Evolutionary conservation across 2,329 filamentous ascomycete species (phyloP).

Genomic region (Cytospora mali): DNA sequence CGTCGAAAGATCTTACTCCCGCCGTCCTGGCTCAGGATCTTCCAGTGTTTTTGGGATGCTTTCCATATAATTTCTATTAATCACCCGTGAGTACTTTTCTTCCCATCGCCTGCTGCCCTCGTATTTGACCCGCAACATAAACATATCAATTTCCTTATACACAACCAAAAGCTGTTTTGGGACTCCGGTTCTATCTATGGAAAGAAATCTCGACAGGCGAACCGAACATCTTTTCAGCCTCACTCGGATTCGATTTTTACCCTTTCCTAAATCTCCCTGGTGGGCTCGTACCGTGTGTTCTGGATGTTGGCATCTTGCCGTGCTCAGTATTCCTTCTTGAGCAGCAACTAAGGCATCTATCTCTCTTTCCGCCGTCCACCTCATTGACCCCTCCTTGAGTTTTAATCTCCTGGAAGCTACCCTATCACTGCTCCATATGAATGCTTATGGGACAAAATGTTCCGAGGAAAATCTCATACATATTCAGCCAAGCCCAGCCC

Average conservation of each 20-base stretch:
- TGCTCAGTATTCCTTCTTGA: background rate
- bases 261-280: background rate
- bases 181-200: background rate
- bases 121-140: background rate
- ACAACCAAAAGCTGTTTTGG: background rate
- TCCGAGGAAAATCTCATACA: conserved; percentile 10
- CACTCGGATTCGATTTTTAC: background rate
- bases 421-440: conserved; percentile 6
- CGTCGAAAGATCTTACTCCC: background rate
- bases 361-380: background rate
- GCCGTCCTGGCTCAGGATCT: background rate
- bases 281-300: background rate
- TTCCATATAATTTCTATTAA: background rate
- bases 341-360: background rate
- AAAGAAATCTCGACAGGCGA: background rate
- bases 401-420: background rate
- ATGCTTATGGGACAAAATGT: background rate
- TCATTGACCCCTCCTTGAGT: too few species aligned
- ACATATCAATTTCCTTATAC: background rate
- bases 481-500: conserved; percentile 7
- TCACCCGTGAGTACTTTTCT: background rate
- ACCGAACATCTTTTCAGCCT: background rate
- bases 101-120: background rate
- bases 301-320: background rate
- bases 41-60: background rate